phyloP scores from a whole-genome alignment of 257 asterid genomes.

The Nicotiana paniculata region DNA sequence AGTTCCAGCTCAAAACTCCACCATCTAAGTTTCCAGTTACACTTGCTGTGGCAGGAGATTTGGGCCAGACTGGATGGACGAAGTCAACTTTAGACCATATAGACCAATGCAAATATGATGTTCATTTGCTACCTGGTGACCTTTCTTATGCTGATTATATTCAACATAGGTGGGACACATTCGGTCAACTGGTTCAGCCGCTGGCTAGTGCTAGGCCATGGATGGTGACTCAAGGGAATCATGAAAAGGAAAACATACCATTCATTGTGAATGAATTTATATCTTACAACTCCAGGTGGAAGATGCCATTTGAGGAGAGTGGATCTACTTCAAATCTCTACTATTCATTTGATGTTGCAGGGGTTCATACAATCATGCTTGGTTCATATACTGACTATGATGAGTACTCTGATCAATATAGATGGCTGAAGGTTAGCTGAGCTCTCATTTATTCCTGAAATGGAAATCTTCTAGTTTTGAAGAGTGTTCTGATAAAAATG shows the following conservation, averaged over 20 bases:
- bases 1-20: constrained; percentile 78
- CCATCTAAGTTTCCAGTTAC: constrained; percentile 82
- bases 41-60: constrained; percentile 88
- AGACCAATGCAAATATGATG: constrained; percentile 52
- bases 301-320: constrained; percentile 91
- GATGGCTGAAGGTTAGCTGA: constrained; percentile 75
- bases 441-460: neutral
- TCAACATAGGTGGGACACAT: constrained; percentile 85
- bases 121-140: constrained; percentile 90
- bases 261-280: constrained; percentile 43
- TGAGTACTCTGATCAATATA: constrained; percentile 58
- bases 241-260: constrained; percentile 66
- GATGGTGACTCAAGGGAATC: constrained; percentile 99
- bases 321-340: constrained; percentile 69
- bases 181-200: constrained; percentile 89
- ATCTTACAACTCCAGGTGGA: constrained; percentile 91
- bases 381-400: constrained; percentile 72
- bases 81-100: constrained; percentile 77
- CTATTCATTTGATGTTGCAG: constrained; percentile 90
- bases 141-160: constrained; percentile 87
- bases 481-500: neutral
- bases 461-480: neutral
- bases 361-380: constrained; percentile 82
- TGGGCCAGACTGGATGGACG: constrained; percentile 97
- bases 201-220: constrained; percentile 93